phyloP scores from a whole-genome alignment of 192 early-diverging fungal genomes.

The Coemansia sp. region DNA sequence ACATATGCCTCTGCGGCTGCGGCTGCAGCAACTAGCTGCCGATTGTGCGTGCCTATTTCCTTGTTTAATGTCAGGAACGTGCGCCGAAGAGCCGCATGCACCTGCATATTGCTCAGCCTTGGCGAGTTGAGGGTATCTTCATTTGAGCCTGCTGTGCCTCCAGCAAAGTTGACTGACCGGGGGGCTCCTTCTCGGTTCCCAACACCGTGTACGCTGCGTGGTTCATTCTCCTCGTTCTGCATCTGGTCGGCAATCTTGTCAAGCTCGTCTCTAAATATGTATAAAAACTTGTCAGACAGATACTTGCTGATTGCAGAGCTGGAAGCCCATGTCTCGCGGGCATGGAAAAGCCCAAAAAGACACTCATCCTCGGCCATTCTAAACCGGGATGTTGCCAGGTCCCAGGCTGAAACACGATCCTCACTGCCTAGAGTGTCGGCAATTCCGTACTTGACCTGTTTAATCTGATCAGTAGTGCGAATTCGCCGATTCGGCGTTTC shows the following conservation, averaged over 20 bases:
- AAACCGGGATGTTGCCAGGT: conserved; percentile 82
- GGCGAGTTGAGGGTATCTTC: conserved; percentile 17
- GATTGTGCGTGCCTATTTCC: conserved; percentile 66
- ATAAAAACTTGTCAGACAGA: conserved; percentile 69
- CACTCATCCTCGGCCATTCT: conserved; percentile 84
- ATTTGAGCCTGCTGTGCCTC: background rate
- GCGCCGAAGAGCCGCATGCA: conserved; percentile 70
- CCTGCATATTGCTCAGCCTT: conserved; percentile 38
- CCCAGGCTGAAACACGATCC: conserved; percentile 78
- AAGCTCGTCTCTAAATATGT: conserved; percentile 71
- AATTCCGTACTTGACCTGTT: conserved; percentile 83
- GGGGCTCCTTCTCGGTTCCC: conserved; percentile 13
- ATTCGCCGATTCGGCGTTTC: conserved; percentile 79
- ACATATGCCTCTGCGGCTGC: conserved; percentile 42
- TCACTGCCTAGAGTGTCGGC: conserved; percentile 74
- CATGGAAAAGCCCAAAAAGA: conserved; percentile 87
- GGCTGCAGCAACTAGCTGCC: conserved; percentile 47
- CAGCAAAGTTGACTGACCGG: conserved; percentile 49
- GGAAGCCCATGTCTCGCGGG: conserved; percentile 55
- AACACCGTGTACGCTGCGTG: conserved; percentile 2
- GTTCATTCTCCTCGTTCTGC: conserved; percentile 31
- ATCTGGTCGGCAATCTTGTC: conserved; percentile 61
- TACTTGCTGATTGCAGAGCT: conserved; percentile 62
- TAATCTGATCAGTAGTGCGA: conserved; percentile 81
- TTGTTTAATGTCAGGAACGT: conserved; percentile 82